Evolutionary conservation across 306 rosid species (phyloP), one percentile per base, ranked within the genome.

Genomic region (Glycine soja): DNA sequence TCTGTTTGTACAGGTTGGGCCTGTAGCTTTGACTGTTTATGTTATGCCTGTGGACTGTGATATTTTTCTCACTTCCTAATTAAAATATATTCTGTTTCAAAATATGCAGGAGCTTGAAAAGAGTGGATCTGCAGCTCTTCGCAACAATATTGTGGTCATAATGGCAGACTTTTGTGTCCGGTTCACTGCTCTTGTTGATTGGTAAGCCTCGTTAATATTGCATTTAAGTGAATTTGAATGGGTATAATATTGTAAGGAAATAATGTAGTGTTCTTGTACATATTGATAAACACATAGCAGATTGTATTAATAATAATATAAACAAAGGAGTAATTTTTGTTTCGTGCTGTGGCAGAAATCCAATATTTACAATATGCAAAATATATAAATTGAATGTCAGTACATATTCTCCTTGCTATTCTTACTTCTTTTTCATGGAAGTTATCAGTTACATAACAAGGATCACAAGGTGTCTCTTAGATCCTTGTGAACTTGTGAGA

Each of bases 81-180:
- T 14, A 4, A 70, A 30, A 59, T 62, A 59, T 68, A 12, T 24
- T 24, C 30, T 24, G 1, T 24, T 24, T 24, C 30, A 24, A 24
- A 24, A 24, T 70, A 71, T 43, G 14, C 76, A 95, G 99, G 97
- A 92, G 86, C 97, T 95, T 87, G 97, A 86, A 84, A 91, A 88
- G 82, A 88, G 90, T 78, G 93, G 89, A 45, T 86, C 84, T 77
- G 97, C 99, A 13, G 91, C 97, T 38, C 95, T 93, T 64, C 97
- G 99, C 84, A 95, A 91, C 85, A 95, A 95, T 85, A 89, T 95
- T 75, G 90, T 93, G 12, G 93, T 93, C 66, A 85, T 77, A 85
- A 93, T 95, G 93, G 86, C 99, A 76, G 99, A 95, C 83, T 95
- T 95, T 85, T 95, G 99, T 53, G 90, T 95, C 81, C 97, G 93